Conservation (phyloP, 257 asterid species). For the Nicotiana otophora region DNA sequence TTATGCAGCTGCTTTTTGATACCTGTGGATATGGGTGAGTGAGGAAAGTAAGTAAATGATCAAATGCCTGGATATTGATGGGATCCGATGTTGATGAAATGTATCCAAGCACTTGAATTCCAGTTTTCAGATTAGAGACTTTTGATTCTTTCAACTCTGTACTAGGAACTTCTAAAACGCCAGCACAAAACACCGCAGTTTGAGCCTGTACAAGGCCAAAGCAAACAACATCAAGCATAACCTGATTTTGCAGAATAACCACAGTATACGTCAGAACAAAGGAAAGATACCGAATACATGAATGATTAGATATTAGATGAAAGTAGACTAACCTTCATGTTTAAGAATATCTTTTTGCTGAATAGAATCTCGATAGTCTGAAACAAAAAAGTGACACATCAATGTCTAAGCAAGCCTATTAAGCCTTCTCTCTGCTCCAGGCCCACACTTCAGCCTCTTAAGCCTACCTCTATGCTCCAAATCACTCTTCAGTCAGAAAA, state of each 20-base stretch:
- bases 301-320: not conserved
- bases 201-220: slow-evolving; percentile 39
- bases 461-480: not conserved
- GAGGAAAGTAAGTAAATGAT: slow-evolving; percentile 67
- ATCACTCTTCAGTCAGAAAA: not conserved
- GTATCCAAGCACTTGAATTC: slow-evolving; percentile 85
- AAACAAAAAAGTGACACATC: slow-evolving; percentile 20
- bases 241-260: not conserved
- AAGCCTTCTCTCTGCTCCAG: not conserved
- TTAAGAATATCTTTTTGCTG: slow-evolving; percentile 67
- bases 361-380: slow-evolving; percentile 93
- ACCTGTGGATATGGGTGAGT: slow-evolving; percentile 91
- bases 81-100: slow-evolving; percentile 63
- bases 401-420: not conserved
- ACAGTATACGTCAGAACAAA: not conserved
- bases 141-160: slow-evolving; percentile 73
- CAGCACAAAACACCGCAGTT: slow-evolving; percentile 60
- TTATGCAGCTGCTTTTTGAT: not conserved
- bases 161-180: slow-evolving; percentile 57
- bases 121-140: slow-evolving; percentile 72
- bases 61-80: slow-evolving; percentile 51
- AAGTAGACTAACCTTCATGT: slow-evolving; percentile 70
- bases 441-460: not conserved
- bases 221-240: not conserved
- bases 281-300: not conserved